Percentiles rank a stretch among this genome's conserved stretches.
Conservation (phyloP, 2,329 filamentous ascomycete species). For the Davidsoniella neocaledoniae region DNA sequence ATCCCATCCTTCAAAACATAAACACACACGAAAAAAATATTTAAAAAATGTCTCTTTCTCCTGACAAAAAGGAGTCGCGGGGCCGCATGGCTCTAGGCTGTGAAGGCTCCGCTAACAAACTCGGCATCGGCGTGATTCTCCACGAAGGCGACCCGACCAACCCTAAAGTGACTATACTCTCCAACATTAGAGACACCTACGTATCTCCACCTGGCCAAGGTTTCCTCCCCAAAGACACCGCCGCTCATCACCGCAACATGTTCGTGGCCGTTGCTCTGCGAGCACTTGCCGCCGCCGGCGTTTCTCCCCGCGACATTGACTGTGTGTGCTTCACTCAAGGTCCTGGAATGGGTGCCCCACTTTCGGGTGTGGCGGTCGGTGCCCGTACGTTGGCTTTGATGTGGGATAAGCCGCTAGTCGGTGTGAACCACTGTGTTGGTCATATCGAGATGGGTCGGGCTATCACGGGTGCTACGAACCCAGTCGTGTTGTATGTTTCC, state of each 20-base stretch:
- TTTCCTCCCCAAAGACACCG: constrained; percentile 93
- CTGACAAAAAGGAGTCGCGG: constrained; percentile 10
- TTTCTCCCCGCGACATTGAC: constrained; percentile 51
- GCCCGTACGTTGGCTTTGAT: constrained; percentile 67
- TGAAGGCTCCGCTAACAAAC: constrained; percentile 95
- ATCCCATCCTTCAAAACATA: too few relatives aligned
- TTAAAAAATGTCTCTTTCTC: too few relatives aligned
- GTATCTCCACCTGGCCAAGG: constrained; percentile 80
- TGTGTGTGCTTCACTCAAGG: constrained; percentile 94
- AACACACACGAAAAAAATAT: too few relatives aligned
- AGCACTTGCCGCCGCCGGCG: constrained; percentile 53
- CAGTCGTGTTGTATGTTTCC: constrained; percentile 87
- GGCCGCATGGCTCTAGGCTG: constrained; percentile 39
- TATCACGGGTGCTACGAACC: constrained; percentile 80
- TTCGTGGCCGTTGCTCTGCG: constrained; percentile 67
- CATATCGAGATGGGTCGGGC: constrained; percentile 97
- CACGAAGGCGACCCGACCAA: constrained; percentile 43
- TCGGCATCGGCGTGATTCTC: constrained; percentile 81
- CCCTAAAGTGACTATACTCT: constrained; percentile 48
- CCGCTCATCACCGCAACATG: constrained; percentile 74
- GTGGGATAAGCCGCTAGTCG: constrained; percentile 78
- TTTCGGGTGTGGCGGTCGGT: constrained; percentile 72
- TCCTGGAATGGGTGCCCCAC: constrained; percentile 88
- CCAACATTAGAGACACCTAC: constrained; percentile 91
- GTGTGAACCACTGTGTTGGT: constrained; percentile 94